Conservation (phyloP, 164 flowering plant genomes). For the Litsea cubeba region DNA sequence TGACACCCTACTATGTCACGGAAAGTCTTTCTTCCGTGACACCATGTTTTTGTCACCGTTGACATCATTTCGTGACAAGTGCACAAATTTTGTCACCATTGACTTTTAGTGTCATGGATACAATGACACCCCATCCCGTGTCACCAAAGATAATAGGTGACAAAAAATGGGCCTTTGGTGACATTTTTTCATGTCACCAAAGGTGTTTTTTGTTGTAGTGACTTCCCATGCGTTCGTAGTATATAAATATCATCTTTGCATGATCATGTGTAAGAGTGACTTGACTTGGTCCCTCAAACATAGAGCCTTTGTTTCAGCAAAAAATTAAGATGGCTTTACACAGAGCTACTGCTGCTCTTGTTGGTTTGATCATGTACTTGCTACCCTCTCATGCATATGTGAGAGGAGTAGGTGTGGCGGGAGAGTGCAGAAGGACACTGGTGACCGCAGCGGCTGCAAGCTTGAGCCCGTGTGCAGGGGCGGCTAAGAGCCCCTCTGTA, state of each 20-base stretch:
- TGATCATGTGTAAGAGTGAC: background rate
- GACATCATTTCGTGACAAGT: no score
- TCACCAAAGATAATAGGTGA: no score
- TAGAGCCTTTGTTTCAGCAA: background rate
- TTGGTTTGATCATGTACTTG: constrained; percentile 11
- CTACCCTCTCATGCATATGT: constrained; percentile 23
- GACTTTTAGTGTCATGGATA: no score
- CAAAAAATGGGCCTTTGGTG: no score
- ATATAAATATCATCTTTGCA: background rate
- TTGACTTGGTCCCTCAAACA: background rate
- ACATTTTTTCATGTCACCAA: no score
- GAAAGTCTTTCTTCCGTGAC: no score
- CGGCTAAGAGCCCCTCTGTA: constrained; percentile 24
- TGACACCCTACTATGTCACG: no score
- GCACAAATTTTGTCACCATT: no score
- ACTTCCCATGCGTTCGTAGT: background rate
- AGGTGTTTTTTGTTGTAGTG: no score
- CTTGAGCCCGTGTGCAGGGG: constrained; percentile 54
- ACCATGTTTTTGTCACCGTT: no score
- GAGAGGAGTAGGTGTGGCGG: constrained; percentile 30
- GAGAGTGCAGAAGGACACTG: constrained; percentile 59
- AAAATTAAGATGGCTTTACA: background rate
- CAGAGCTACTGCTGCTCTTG: background rate
- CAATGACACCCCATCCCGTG: no score
- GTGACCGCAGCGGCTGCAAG: constrained; percentile 43